phyloP scores from a whole-genome alignment of 345 rosid species.

The Orychophragmus violaceus region DNA sequence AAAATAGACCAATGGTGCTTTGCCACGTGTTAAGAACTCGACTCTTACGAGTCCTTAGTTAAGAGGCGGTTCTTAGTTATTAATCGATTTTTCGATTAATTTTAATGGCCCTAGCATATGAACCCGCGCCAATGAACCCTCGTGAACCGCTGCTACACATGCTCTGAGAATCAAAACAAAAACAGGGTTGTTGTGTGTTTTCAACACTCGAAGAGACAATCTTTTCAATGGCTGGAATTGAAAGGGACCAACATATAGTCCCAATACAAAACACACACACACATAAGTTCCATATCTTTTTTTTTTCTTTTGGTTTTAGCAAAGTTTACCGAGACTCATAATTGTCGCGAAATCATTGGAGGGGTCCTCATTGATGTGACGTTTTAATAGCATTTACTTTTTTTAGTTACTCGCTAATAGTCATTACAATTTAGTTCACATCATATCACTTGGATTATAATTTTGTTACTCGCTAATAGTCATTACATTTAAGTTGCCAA shows the following conservation, averaged over 20 bases:
- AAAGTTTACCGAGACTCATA: slow-evolving; percentile 10
- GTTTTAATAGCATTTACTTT: neutral
- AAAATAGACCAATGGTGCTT: too few species aligned
- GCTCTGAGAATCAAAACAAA: slow-evolving; percentile 22
- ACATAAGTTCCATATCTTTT: slow-evolving; percentile 1
- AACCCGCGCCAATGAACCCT: too few species aligned
- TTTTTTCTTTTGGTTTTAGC: neutral
- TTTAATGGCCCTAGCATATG: too few species aligned
- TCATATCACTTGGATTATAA: neutral
- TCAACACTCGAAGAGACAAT: slow-evolving; percentile 21
- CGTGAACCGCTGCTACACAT: too few species aligned
- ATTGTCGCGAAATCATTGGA: slow-evolving; percentile 7
- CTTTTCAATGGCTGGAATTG: slow-evolving; percentile 19
- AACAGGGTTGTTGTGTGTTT: slow-evolving; percentile 6
- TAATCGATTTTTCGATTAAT: too few species aligned
- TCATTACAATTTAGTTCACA: neutral
- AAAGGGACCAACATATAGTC: slow-evolving; percentile 12
- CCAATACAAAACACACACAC: neutral
- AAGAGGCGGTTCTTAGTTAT: too few species aligned
- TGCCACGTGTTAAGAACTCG: too few species aligned
- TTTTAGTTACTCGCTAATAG: neutral
- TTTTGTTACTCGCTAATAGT: neutral
- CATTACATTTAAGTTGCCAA: neutral
- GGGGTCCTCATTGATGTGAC: slow-evolving; percentile 19
- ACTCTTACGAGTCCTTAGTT: too few species aligned